Conservation (phyloP, 441 rosid genomes). For the Gossypium trilobum region DNA sequence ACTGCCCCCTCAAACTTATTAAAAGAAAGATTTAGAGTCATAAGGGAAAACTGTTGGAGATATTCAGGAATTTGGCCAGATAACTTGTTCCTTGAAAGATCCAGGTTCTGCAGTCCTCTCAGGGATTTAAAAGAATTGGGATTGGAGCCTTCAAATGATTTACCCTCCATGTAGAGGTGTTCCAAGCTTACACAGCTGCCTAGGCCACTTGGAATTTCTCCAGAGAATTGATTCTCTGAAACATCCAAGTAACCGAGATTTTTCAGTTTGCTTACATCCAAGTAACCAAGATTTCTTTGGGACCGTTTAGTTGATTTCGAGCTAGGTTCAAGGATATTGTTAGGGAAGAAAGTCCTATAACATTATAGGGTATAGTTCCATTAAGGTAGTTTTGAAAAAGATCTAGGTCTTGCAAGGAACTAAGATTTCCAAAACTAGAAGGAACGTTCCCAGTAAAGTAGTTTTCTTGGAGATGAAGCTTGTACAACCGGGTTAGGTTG, state of each 20-base stretch:
- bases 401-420: not conserved
- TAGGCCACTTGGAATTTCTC: constrained; percentile 20
- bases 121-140: constrained; percentile 13
- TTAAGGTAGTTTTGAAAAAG: constrained; percentile 10
- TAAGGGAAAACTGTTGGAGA: not conserved
- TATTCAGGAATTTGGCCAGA: constrained; percentile 19
- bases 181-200: constrained; percentile 17
- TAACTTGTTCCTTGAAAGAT: constrained; percentile 22
- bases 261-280: constrained; percentile 11
- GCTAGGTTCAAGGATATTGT: not conserved
- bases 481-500: not conserved
- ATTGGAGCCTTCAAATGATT: constrained; percentile 21
- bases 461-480: not conserved
- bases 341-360: constrained; percentile 10
- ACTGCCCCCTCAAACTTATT: constrained; percentile 22
- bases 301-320: constrained; percentile 13
- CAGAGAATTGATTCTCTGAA: constrained; percentile 14
- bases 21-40: constrained; percentile 18
- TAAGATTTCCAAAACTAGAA: not conserved
- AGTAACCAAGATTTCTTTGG: not conserved
- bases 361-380: constrained; percentile 11
- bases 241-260: not conserved
- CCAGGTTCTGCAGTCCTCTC: constrained; percentile 12
- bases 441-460: constrained; percentile 14
- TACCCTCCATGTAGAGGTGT: constrained; percentile 12